These are phyloP conservation scores for Oryza glumipatula DNA, from an alignment of 176 grass and related monocot genomes.

Conservation along the genomic window DNA sequence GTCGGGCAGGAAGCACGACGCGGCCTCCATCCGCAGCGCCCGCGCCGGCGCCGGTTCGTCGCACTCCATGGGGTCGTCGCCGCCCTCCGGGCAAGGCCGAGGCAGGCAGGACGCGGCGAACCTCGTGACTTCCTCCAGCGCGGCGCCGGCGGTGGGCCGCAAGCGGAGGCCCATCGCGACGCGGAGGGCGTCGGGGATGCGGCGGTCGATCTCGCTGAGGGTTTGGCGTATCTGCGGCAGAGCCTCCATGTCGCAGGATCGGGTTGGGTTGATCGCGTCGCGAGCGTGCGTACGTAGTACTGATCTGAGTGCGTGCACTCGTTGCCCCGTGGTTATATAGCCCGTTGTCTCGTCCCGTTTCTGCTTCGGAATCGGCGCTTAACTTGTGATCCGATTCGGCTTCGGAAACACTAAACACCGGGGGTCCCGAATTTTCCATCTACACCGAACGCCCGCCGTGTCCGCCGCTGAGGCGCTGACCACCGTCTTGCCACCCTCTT, in stretches of 20 bases:
- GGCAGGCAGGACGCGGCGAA: neutral
- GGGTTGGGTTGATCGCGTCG: neutral
- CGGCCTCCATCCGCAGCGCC: neutral
- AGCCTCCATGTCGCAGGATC: neutral
- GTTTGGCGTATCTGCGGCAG: conserved; percentile 32
- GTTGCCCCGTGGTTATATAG: too few species aligned
- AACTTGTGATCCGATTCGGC: too few species aligned
- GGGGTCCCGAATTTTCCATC: too few species aligned
- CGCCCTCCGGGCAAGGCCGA: neutral
- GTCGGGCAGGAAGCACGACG: conserved; percentile 26
- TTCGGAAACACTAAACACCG: too few species aligned
- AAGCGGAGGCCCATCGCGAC: neutral
- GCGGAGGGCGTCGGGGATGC: conserved; percentile 18
- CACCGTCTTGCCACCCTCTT: too few species aligned
- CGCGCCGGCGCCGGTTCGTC: too few species aligned
- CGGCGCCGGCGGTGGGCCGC: neutral
- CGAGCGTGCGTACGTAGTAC: too few species aligned
- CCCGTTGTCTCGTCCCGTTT: too few species aligned
- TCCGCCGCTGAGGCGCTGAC: too few species aligned
- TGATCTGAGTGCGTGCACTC: too few species aligned
- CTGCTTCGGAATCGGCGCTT: too few species aligned
- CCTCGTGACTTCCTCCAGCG: neutral
- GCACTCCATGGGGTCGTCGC: neutral
- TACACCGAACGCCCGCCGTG: too few species aligned
- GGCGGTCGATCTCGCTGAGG: conserved; percentile 17